phyloP scores from a whole-genome alignment of 1,284 basidiomycete genomes.

The Cutaneotrichosporon daszewskae region DNA sequence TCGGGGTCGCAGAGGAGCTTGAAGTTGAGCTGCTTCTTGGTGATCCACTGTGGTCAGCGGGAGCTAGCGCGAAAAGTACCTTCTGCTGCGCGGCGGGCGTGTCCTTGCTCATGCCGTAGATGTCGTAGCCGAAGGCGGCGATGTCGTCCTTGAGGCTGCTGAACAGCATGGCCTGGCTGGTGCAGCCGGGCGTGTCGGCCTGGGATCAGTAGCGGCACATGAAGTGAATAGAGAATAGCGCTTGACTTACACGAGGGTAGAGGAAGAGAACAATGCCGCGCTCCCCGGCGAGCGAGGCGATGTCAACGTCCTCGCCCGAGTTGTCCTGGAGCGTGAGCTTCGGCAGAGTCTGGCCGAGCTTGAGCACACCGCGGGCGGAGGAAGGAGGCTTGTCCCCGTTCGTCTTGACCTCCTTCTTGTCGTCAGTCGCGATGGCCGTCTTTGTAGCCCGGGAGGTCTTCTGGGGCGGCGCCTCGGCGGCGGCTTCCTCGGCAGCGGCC shows the following conservation, averaged over 20 bases:
- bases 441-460: background rate
- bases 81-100: conserved; percentile 69
- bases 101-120: conserved; percentile 84
- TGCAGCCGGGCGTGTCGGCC: conserved; percentile 66
- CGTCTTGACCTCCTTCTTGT: conserved; percentile 2
- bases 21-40: conserved; percentile 72
- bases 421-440: background rate
- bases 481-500: conserved; percentile 17
- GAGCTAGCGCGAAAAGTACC: conserved; percentile 47
- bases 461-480: background rate
- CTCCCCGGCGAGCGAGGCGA: conserved; percentile 50
- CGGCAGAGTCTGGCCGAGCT: conserved; percentile 72
- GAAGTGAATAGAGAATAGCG: background rate
- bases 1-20: conserved; percentile 81
- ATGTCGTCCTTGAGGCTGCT: conserved; percentile 76
- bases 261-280: conserved; percentile 78
- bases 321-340: conserved; percentile 65
- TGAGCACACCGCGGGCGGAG: conserved; percentile 47
- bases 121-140: conserved; percentile 60
- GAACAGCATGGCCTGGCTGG: conserved; percentile 81
- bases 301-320: conserved; percentile 44
- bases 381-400: conserved; percentile 19
- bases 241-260: conserved; percentile 45
- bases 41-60: conserved; percentile 38
- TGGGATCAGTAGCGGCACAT: conserved; percentile 1